phyloP scores from a whole-genome alignment of 345 rosid genomes.

The Conringia planisiliqua region DNA sequence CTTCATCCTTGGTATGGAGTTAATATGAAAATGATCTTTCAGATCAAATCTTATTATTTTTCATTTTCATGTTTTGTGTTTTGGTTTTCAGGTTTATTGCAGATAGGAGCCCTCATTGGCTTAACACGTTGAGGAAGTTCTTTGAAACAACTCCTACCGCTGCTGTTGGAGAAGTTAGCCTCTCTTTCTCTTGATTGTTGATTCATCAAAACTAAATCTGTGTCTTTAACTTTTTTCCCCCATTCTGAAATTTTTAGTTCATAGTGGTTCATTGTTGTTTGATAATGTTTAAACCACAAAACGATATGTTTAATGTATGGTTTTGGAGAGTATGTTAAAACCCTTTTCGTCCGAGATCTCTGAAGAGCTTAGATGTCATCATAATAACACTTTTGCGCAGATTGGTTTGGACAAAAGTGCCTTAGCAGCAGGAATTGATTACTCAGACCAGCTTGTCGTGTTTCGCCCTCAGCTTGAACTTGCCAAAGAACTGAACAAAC shows the following conservation, averaged over 20 bases:
- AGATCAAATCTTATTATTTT: not conserved
- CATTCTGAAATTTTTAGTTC: not conserved
- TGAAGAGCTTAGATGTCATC: slow-evolving; percentile 2
- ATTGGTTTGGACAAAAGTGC: slow-evolving; percentile 89
- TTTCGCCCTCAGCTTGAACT: slow-evolving; percentile 75
- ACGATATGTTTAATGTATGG: slow-evolving; percentile 34
- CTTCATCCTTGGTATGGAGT: slow-evolving; percentile 74
- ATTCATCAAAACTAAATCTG: not conserved
- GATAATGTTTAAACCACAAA: slow-evolving; percentile 38
- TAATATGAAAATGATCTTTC: not conserved
- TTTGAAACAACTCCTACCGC: slow-evolving; percentile 70
- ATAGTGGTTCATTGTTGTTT: not conserved
- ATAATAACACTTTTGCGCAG: slow-evolving; percentile 32
- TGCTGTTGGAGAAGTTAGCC: slow-evolving; percentile 79
- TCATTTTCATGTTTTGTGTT: not conserved
- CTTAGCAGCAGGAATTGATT: slow-evolving; percentile 62
- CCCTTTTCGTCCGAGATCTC: slow-evolving; percentile 30
- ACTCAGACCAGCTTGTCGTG: slow-evolving; percentile 58
- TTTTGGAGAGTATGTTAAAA: slow-evolving; percentile 33
- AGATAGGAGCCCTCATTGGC: slow-evolving; percentile 79
- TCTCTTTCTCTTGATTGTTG: not conserved
- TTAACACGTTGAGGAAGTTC: slow-evolving; percentile 51
- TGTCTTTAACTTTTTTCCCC: too few relatives aligned
- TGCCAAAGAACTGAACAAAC: slow-evolving; percentile 75
- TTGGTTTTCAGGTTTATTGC: slow-evolving; percentile 48